Evolutionary conservation across 2,329 filamentous ascomycete genomes (phyloP).

Genomic region (Fusarium virguliforme): DNA sequence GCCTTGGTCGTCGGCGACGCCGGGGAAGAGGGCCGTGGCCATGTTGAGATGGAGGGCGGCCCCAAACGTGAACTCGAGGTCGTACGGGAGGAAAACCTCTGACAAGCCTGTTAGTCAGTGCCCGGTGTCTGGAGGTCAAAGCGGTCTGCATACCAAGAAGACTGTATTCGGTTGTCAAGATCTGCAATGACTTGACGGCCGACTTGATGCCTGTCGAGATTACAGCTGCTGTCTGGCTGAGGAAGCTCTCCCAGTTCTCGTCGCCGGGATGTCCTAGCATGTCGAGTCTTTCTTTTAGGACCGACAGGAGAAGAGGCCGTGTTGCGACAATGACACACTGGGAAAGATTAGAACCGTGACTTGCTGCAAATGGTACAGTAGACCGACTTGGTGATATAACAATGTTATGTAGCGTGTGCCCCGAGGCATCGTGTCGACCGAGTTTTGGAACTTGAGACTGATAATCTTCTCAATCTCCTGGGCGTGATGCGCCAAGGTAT

Average conservation of each 20-base stretch:
- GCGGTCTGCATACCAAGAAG: constrained; percentile 52
- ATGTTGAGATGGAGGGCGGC: constrained; percentile 57
- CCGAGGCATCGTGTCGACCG: constrained; percentile 56
- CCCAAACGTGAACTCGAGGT: constrained; percentile 58
- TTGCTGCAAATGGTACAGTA: neutral
- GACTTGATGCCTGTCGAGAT: constrained; percentile 61
- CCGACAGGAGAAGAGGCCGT: constrained; percentile 57
- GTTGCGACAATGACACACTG: constrained; percentile 61
- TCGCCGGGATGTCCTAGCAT: constrained; percentile 43
- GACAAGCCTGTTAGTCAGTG: neutral
- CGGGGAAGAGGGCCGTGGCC: constrained; percentile 57
- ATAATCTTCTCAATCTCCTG: constrained; percentile 59
- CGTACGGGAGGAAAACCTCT: constrained; percentile 59
- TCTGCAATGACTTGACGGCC: constrained; percentile 58
- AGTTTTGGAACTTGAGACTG: constrained; percentile 54
- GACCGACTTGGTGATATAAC: constrained; percentile 58
- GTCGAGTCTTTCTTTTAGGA: constrained; percentile 57
- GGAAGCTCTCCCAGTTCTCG: constrained; percentile 55
- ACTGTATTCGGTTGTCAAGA: constrained; percentile 56
- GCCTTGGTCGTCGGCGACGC: constrained; percentile 47
- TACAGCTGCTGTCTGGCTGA: constrained; percentile 54
- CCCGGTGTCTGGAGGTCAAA: neutral
- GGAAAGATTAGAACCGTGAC: neutral
- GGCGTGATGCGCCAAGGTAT: constrained; percentile 57
- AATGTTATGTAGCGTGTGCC: constrained; percentile 58